Conservation (phyloP, 2,329 filamentous ascomycete species). For the Monosporascus sp. region DNA sequence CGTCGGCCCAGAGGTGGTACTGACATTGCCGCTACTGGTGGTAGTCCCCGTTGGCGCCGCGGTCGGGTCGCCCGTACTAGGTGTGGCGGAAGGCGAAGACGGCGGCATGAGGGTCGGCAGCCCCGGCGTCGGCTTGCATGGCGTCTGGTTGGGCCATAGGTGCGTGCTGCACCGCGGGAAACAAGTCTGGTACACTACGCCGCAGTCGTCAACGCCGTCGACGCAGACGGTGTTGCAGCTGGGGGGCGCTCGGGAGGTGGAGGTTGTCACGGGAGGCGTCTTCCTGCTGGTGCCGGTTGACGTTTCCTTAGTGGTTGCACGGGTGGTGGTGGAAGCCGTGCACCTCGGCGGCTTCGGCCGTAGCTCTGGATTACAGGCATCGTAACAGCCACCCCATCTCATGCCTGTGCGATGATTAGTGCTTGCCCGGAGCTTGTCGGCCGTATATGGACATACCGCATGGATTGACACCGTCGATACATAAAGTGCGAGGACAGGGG, state of each 20-base stretch:
- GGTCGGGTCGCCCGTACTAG: not conserved
- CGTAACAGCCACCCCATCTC: not conserved
- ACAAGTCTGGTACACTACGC: not conserved
- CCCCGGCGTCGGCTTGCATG: not conserved
- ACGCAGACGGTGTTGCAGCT: not conserved
- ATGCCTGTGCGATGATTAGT: not conserved
- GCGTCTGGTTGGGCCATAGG: not conserved
- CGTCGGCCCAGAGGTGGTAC: constrained; percentile 1
- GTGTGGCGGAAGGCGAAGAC: not conserved
- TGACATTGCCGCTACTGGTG: not conserved
- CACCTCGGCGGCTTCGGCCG: not conserved
- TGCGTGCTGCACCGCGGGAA: not conserved
- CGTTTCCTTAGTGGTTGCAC: not conserved
- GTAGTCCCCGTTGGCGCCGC: constrained; percentile 1
- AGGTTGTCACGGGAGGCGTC: not conserved
- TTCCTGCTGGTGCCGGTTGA: not conserved
- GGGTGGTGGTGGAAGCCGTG: not conserved
- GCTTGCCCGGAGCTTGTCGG: not conserved
- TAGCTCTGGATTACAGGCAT: not conserved
- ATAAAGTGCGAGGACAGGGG: not conserved
- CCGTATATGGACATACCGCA: not conserved
- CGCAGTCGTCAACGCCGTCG: not conserved
- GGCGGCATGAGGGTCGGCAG: not conserved
- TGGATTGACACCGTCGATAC: not conserved
- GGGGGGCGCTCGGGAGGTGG: not conserved